These are phyloP conservation scores for Tolypocladium ovalisporum DNA, from an alignment of 2,329 filamentous ascomycete species.

Conservation along the genomic window DNA sequence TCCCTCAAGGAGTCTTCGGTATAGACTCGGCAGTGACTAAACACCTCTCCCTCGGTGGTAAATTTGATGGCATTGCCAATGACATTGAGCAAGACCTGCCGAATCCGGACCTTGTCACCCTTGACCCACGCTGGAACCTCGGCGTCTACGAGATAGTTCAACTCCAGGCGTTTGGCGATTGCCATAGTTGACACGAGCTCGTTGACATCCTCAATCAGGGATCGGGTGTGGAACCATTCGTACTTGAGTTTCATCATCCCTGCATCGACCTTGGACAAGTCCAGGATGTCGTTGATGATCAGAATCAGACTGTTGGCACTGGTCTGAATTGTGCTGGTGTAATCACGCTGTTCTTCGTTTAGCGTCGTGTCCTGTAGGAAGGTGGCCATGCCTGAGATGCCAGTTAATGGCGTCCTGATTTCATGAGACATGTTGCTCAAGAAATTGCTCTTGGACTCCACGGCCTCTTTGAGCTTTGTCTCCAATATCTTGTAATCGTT, in stretches of 20 bases:
- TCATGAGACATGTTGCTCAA: conserved; percentile 99
- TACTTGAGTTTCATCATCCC: conserved; percentile 93
- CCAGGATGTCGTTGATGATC: conserved; percentile 93
- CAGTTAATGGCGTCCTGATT: conserved; percentile 87
- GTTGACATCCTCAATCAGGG: conserved; percentile 91
- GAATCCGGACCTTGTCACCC: conserved; percentile 85
- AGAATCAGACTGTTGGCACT: conserved; percentile 89
- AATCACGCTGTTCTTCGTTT: conserved; percentile 84
- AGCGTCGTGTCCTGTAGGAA: conserved; percentile 86
- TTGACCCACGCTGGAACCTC: conserved; percentile 90
- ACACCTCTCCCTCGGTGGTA: conserved; percentile 80
- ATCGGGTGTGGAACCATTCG: conserved; percentile 90
- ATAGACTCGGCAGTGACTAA: conserved; percentile 67
- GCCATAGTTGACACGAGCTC: conserved; percentile 91
- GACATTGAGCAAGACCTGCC: conserved; percentile 89
- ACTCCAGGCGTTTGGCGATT: conserved; percentile 84
- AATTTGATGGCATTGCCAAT: conserved; percentile 99
- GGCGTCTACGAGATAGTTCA: conserved; percentile 88
- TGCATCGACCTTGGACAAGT: conserved; percentile 89
- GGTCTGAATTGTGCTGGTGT: conserved; percentile 91
- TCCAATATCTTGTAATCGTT: conserved; percentile 94
- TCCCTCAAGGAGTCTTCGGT: conserved; percentile 11
- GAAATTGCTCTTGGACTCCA: conserved; percentile 95
- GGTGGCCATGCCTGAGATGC: conserved; percentile 93
- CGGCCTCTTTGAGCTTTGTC: conserved; percentile 86